Conservation (phyloP, 352 stramenopile genomes). For the Phytophthora hibernalis region DNA sequence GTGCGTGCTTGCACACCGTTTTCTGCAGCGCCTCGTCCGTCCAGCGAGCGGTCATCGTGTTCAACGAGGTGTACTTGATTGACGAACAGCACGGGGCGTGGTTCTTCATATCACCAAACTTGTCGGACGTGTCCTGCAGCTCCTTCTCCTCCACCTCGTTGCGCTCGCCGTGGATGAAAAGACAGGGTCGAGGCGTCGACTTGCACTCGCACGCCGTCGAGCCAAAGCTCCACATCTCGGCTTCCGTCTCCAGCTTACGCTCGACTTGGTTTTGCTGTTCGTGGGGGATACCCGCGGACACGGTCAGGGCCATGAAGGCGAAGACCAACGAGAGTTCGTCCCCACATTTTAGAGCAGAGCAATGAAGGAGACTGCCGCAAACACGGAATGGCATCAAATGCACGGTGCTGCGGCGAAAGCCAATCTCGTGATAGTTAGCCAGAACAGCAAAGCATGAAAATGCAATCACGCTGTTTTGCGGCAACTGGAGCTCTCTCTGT, state of each 20-base stretch:
- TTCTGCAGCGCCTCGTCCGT: constrained; percentile 42
- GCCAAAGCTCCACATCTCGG: constrained; percentile 29
- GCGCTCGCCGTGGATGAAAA: constrained; percentile 54
- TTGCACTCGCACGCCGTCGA: constrained; percentile 38
- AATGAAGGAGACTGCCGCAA: constrained; percentile 13
- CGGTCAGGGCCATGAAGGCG: constrained; percentile 11
- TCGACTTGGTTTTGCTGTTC: not conserved
- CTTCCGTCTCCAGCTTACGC: constrained; percentile 24
- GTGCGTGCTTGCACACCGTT: constrained; percentile 40
- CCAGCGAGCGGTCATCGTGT: constrained; percentile 46
- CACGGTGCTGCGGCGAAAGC: not conserved
- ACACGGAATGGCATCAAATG: constrained; percentile 15
- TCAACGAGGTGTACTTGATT: constrained; percentile 45
- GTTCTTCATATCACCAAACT: constrained; percentile 43
- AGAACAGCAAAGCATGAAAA: constrained; percentile 23
- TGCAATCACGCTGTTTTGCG: constrained; percentile 13
- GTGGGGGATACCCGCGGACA: constrained; percentile 2
- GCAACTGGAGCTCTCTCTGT: not conserved
- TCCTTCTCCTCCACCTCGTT: constrained; percentile 25
- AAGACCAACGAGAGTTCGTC: constrained; percentile 13
- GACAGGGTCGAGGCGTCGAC: constrained; percentile 41
- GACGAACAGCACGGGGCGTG: constrained; percentile 52
- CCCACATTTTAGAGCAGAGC: constrained; percentile 18
- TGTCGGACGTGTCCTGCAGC: constrained; percentile 30
- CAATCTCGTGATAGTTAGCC: constrained; percentile 30